Conservation (phyloP, 805 yeast species). For the Schizosaccharomyces osmophilus region DNA sequence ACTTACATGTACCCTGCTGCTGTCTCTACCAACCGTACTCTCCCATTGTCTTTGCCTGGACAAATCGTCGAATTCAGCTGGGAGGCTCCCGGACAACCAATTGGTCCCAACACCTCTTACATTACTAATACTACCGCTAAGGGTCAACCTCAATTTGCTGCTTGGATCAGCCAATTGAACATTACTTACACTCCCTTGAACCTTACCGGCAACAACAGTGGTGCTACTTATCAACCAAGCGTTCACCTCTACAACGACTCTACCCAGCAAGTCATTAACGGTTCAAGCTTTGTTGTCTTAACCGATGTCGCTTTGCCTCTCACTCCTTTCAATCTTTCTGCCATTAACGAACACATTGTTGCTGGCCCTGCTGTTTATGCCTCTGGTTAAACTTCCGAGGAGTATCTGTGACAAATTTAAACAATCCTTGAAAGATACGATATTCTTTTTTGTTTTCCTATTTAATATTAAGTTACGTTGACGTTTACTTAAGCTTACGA, state of each 20-base stretch:
- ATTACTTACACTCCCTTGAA: slow-evolving; percentile 4
- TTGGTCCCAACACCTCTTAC: slow-evolving; percentile 5
- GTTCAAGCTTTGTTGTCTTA: slow-evolving; percentile 3
- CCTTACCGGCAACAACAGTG: slow-evolving; percentile 3
- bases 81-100: slow-evolving; percentile 4
- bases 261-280: slow-evolving; percentile 3
- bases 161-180: slow-evolving; percentile 6
- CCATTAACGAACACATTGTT: slow-evolving; percentile 4
- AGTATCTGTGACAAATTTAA: too few species aligned
- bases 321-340: slow-evolving; percentile 4
- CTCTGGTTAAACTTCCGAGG: not conserved
- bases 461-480: too few species aligned
- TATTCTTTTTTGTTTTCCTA: too few species aligned
- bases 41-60: slow-evolving; percentile 2
- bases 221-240: slow-evolving; percentile 4
- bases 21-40: slow-evolving; percentile 5
- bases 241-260: slow-evolving; percentile 2
- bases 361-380: slow-evolving; percentile 5
- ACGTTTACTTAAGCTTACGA: too few species aligned
- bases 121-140: slow-evolving; percentile 2
- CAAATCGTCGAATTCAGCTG: not conserved
- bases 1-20: slow-evolving; percentile 2
- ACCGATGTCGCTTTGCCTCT: slow-evolving; percentile 3
- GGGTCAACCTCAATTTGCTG: slow-evolving; percentile 4
- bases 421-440: too few species aligned